phyloP scores from a whole-genome alignment of 2,329 filamentous ascomycete genomes.

The Gnomoniopsis smithogilvyi region DNA sequence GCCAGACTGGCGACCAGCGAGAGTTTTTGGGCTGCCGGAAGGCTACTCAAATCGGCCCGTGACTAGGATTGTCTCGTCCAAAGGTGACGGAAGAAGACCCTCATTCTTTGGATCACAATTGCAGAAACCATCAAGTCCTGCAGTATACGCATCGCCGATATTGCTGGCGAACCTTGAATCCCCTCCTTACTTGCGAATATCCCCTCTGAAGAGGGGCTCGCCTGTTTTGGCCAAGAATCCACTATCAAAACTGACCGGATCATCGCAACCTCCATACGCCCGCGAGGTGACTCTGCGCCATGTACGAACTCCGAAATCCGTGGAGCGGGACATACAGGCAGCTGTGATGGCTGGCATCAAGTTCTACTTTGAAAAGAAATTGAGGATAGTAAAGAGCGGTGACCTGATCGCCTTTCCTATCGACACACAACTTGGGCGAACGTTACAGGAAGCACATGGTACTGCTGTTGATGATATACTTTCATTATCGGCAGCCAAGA shows the following conservation, averaged over 20 bases:
- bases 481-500: slow-evolving; percentile 44
- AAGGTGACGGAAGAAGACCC: slow-evolving; percentile 45
- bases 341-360: slow-evolving; percentile 85
- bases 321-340: slow-evolving; percentile 79
- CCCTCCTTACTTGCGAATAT: slow-evolving; percentile 74
- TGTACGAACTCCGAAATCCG: slow-evolving; percentile 83
- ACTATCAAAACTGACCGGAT: slow-evolving; percentile 53
- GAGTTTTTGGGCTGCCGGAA: slow-evolving; percentile 86
- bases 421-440: slow-evolving; percentile 78
- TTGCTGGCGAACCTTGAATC: slow-evolving; percentile 81
- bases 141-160: slow-evolving; percentile 78
- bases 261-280: slow-evolving; percentile 56
- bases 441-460: slow-evolving; percentile 68
- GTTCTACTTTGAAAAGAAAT: slow-evolving; percentile 79
- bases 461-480: slow-evolving; percentile 70
- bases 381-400: slow-evolving; percentile 78
- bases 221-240: slow-evolving; percentile 48
- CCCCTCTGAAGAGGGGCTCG: slow-evolving; percentile 56
- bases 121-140: slow-evolving; percentile 53
- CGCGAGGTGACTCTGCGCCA: slow-evolving; percentile 84
- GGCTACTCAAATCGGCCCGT: slow-evolving; percentile 60
- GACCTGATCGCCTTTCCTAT: slow-evolving; percentile 88
- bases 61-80: slow-evolving; percentile 56
- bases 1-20: slow-evolving; percentile 74
- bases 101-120: slow-evolving; percentile 70